Evolutionary conservation across 148 eudicot species (phyloP), one percentile per base, ranked within the genome.

Genomic region (Vaccinium corymbosum): DNA sequence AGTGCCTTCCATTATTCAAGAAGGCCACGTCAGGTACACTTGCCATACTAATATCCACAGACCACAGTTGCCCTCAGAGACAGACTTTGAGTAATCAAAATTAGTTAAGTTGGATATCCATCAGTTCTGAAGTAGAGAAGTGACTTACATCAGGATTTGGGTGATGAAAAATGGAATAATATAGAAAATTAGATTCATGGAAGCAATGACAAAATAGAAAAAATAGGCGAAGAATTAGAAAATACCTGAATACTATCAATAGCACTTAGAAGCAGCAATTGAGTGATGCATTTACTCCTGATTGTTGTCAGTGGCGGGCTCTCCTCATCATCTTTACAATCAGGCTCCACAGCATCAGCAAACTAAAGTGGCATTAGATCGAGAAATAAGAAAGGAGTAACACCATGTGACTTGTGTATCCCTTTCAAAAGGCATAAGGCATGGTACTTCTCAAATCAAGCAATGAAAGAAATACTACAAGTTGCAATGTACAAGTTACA

Each of bases 241-340:
- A 68, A 22, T 90, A 97, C 99, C 98, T 97, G 99, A 88, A 97
- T 94, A 81, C 94, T 88, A 88, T 97, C 99, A 81, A 97, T 86
- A 80, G 93, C 99, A 80, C 92, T 92, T 76, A 97, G 84, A 88
- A 97, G 97, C 87, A 97, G 86, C 79, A 97, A 82, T 76, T 97
- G 99, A 76, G 98, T 97, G 71, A 95, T 85, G 87, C 99, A 94
- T 91, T 97, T 97, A 86, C 99, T 94, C 90, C 99, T 88, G 80
- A 94, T 90, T 48, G 91, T 92, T 83, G 90, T 92, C 88, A 94
- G 72, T 27, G 91, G 86, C 52, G 88, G 93, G 84, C 97, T 93
- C 85, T 95, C 95, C 78, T 90, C 95, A 38, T 90, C 95, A 38
- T 94, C 95, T 78, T 90, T 88, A 52, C 90, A 62, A 86, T 87